Base-by-base conservation (phyloP, 2,329 filamentous ascomycete genomes). In the Aspergillus proliferans region DNA sequence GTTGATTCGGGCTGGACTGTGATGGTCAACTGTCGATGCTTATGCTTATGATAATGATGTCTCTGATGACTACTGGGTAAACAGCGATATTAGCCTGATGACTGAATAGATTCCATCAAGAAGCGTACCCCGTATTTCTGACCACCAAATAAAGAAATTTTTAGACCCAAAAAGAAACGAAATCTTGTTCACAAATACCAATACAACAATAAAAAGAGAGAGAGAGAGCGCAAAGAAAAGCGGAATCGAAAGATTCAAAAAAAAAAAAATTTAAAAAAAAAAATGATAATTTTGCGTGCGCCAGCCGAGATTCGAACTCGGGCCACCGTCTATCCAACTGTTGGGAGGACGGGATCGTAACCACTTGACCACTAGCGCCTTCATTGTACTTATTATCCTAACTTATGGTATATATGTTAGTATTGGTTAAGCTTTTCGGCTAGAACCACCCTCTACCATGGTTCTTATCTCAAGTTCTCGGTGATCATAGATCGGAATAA, bases 1-100 rank as follows among this genome's bases (percentile, higher is more conserved):
- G 70, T 72, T 76, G 46, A 76, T 82, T 51, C 76, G 76, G 65
- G 65, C 68, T 45, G 39, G 34, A 15, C 22, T 28, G 34, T 19
- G 34, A 40, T 40, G 15, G 10, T 10, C 19, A 6, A 22, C 10
- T 40, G 10, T 14, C 19, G 8, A 18, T 40, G 18, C 19, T 22
- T 19, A 21, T 21, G 38, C 4, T 21, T 19, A 40, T 40, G 38
- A 40, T 40, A 21, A 40, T 40, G 18, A 40, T 40, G 18, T 38
- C 34, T 38, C 26, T 30, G 10, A 30, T 30, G 26, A 38, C n/a
- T 38, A 8, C 34, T 38, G 34, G 34, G 34, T 38, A 38, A 19
- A 38, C 8, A 12, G 26, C 26, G 26, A 30, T 38, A 15, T 19
- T 38, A 15, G 34, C n/a, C 6, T 38, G 34, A 38, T 38, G 34